phyloP scores from a whole-genome alignment of 305 asterid species.

The Fraxinus nigra region DNA sequence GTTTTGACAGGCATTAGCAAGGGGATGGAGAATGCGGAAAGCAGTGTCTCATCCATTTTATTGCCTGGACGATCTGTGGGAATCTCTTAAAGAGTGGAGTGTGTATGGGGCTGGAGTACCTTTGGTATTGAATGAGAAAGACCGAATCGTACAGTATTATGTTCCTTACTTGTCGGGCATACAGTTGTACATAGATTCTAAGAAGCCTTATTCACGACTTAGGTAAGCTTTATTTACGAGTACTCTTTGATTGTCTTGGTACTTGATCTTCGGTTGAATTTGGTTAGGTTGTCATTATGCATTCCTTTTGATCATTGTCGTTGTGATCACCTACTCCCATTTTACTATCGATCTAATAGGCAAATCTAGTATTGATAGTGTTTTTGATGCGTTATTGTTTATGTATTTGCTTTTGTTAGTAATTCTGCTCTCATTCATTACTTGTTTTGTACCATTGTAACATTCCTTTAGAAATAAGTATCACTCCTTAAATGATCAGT shows the following conservation, averaged over 20 bases:
- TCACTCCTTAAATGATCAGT: background rate
- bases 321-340: background rate
- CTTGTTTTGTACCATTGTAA: background rate
- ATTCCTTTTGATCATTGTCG: background rate
- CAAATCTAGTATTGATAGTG: background rate
- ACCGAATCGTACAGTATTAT: constrained; percentile 44
- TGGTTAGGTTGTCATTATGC: background rate
- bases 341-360: background rate
- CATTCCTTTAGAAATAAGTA: background rate
- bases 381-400: background rate
- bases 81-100: constrained; percentile 39
- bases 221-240: constrained; percentile 18
- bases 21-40: constrained; percentile 33
- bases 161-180: constrained; percentile 57
- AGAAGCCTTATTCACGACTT: constrained; percentile 28
- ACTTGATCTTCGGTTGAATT: background rate
- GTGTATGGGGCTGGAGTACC: constrained; percentile 54
- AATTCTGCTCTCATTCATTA: constrained; percentile 11
- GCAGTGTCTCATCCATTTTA: constrained; percentile 34
- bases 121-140: constrained; percentile 38
- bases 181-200: constrained; percentile 40
- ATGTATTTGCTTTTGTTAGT: background rate
- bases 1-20: constrained; percentile 37
- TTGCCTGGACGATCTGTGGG: constrained; percentile 39
- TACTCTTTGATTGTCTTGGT: background rate